Conservation (phyloP, 2,329 filamentous ascomycete genomes). For the Fusarium protoensiforme region DNA sequence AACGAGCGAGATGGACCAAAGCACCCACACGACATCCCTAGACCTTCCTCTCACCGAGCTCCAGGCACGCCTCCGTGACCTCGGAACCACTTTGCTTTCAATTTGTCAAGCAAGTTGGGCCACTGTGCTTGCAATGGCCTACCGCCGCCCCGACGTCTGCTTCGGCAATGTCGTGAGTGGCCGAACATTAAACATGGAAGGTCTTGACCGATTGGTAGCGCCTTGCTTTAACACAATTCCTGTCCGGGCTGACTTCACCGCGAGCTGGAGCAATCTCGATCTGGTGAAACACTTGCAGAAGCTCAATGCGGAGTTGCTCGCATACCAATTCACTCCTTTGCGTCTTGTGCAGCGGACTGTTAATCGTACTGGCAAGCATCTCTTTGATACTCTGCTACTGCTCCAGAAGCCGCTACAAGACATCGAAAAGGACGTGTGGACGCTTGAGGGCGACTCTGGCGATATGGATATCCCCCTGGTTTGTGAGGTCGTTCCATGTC, state of each 20-base stretch:
- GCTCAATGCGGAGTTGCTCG: conserved; percentile 70
- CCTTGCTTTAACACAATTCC: conserved; percentile 95
- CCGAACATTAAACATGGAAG: conserved; percentile 73
- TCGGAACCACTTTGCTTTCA: conserved; percentile 72
- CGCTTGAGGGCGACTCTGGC: conserved; percentile 65
- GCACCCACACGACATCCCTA: conserved; percentile 43
- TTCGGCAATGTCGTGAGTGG: conserved; percentile 91
- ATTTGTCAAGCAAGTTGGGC: conserved; percentile 80
- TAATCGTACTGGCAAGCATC: conserved; percentile 55
- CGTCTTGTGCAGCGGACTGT: conserved; percentile 72
- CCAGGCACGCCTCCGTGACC: conserved; percentile 59
- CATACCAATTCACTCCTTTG: conserved; percentile 80
- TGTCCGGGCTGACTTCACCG: conserved; percentile 67
- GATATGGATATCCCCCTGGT: conserved; percentile 82
- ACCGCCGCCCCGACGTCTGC: conserved; percentile 74
- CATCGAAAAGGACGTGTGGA: conserved; percentile 68
- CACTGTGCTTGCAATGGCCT: conserved; percentile 67
- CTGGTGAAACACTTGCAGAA: conserved; percentile 70
- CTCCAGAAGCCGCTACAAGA: conserved; percentile 74
- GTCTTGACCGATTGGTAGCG: conserved; percentile 79
- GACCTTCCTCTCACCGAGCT: conserved; percentile 56
- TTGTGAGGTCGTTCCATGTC: conserved; percentile 75
- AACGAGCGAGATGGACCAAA: conserved; percentile 41
- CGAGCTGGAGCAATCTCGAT: conserved; percentile 61
- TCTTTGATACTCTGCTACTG: conserved; percentile 86